Evolutionary conservation across 2,329 filamentous ascomycete genomes (phyloP).

Genomic region (Colletotrichum scovillei): DNA sequence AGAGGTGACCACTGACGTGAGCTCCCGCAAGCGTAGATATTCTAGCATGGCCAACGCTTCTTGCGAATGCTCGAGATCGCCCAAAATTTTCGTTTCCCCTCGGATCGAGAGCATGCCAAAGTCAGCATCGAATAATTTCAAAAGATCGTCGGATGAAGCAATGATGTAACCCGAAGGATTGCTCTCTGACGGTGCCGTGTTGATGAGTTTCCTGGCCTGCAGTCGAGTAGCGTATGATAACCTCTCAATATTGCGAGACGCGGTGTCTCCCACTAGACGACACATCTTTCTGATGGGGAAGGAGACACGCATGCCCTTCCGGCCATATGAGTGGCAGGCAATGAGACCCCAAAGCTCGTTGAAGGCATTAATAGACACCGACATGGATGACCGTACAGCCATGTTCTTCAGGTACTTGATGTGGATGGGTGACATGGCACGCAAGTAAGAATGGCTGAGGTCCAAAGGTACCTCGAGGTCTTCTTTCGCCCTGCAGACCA

Average conservation of each 20-base stretch:
- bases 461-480: constrained; percentile 82
- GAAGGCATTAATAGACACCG: constrained; percentile 90
- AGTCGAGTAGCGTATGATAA: constrained; percentile 87
- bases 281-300: constrained; percentile 96
- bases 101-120: constrained; percentile 86
- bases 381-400: constrained; percentile 95
- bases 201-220: constrained; percentile 89
- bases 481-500: constrained; percentile 81
- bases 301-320: constrained; percentile 85
- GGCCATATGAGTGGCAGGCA: constrained; percentile 84
- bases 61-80: constrained; percentile 79
- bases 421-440: constrained; percentile 92
- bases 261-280: constrained; percentile 85
- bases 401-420: constrained; percentile 90
- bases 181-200: constrained; percentile 81
- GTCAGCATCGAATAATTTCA: constrained; percentile 88
- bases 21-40: constrained; percentile 80
- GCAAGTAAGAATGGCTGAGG: constrained; percentile 84
- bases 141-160: constrained; percentile 85
- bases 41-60: constrained; percentile 87
- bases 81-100: constrained; percentile 90
- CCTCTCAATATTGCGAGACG: constrained; percentile 87
- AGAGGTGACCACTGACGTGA: constrained; percentile 81
- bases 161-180: constrained; percentile 93
- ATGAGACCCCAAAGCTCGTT: constrained; percentile 89